These are phyloP conservation scores for Arachis monticola DNA, from an alignment of 331 rosid genomes.

Conservation along the genomic window DNA sequence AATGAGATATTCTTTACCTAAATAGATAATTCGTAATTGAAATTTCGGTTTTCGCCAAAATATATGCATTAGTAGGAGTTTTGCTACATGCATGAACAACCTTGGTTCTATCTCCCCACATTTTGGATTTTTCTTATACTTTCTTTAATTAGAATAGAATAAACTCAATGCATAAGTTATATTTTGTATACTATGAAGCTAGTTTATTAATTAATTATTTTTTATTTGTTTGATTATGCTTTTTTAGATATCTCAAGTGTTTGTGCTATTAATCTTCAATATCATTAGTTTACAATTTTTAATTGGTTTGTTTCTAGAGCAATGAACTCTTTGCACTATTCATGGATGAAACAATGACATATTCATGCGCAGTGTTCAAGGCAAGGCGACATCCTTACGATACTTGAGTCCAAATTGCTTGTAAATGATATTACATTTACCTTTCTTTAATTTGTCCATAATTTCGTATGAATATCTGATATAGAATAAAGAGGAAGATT, in stretches of 20 bases:
- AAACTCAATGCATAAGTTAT: no score
- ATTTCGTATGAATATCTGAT: constrained; percentile 26
- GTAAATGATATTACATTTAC: not conserved
- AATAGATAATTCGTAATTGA: not conserved
- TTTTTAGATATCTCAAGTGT: not conserved
- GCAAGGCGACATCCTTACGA: constrained; percentile 42
- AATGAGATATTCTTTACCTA: constrained; percentile 1
- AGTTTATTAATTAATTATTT: not conserved
- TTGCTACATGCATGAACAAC: not conserved
- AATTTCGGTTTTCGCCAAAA: not conserved
- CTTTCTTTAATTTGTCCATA: not conserved
- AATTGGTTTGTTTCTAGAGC: constrained; percentile 60
- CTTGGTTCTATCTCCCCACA: not conserved
- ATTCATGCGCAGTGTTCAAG: constrained; percentile 86
- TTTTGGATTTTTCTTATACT: not conserved
- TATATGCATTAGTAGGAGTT: not conserved
- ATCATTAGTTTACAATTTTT: constrained; percentile 35
- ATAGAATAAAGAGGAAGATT: constrained; percentile 72
- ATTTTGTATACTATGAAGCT: no score
- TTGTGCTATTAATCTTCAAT: not conserved
- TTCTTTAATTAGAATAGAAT: no score
- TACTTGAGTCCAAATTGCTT: constrained; percentile 22
- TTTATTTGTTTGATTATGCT: constrained; percentile 3
- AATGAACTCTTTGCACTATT: constrained; percentile 85
- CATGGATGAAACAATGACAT: constrained; percentile 95